These are phyloP conservation scores for Boletus smithii DNA, from an alignment of 1,284 basidiomycete genomes.

Conservation along the genomic window DNA sequence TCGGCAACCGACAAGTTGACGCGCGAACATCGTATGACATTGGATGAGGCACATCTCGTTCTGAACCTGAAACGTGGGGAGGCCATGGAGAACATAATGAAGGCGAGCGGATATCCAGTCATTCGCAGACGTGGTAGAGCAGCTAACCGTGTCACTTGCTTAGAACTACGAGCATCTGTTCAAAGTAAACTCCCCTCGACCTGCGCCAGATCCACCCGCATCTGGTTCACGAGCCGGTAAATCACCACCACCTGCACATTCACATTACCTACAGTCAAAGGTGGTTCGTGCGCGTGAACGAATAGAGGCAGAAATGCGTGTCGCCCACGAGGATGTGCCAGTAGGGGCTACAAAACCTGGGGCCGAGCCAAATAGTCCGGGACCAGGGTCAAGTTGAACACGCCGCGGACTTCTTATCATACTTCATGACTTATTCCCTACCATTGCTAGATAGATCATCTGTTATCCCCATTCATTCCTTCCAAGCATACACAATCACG, in stretches of 20 bases:
- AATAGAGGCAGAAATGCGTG: slow-evolving; percentile 80
- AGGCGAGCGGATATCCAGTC: slow-evolving; percentile 47
- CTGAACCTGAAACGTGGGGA: slow-evolving; percentile 86
- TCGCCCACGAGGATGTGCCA: slow-evolving; percentile 35
- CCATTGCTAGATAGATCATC: slow-evolving; percentile 21
- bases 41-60: slow-evolving; percentile 94
- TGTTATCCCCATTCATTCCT: slow-evolving; percentile 24
- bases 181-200: slow-evolving; percentile 78
- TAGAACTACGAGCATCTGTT: slow-evolving; percentile 95
- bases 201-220: slow-evolving; percentile 44
- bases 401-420: slow-evolving; percentile 3
- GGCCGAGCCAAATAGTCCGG: slow-evolving; percentile 19
- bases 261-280: slow-evolving; percentile 96
- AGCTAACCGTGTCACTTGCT: slow-evolving; percentile 1
- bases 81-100: slow-evolving; percentile 63
- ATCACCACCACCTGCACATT: slow-evolving; percentile 53
- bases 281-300: slow-evolving; percentile 92
- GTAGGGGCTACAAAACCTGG: slow-evolving; percentile 17
- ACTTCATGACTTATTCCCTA: slow-evolving; percentile 18
- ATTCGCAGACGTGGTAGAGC: not conserved
- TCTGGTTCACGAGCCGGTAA: slow-evolving; percentile 34
- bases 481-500: slow-evolving; percentile 13
- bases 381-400: slow-evolving; percentile 25
- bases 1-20: slow-evolving; percentile 75
- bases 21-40: slow-evolving; percentile 85